Base-by-base conservation (phyloP, 2,329 filamentous ascomycete genomes). In the Zasmidium cellare region DNA sequence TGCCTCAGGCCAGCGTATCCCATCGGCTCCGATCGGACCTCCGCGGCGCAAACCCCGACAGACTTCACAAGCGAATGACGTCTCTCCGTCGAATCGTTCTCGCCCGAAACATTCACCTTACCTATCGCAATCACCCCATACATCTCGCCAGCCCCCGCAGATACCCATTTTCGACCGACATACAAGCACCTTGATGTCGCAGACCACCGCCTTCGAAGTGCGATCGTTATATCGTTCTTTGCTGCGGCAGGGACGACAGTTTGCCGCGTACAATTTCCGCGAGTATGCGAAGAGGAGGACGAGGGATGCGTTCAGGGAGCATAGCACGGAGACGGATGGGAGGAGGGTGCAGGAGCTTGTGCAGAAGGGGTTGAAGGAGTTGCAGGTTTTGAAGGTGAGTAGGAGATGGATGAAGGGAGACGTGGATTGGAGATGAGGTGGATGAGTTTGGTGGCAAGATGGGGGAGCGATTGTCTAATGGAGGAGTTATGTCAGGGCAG, bases 241-340 rank as follows among this genome's bases (percentile, higher is more conserved):
- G 69, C 82, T 97, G 70, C 89, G 92, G 68, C 89, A 94, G 75
- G 87, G 91, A 62, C 82, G 84, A 61, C 90, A 96, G 72, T 97
- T 99, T 76, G 85, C 91, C 62, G 86, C 89, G 67, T 99, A 97
- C 82, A 99, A 97, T 79, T 99, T 97, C 83, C 87, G 94, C 78
- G 93, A 97, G 75, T 99, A 99, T 77, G 92, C 94, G 54, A 89
- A 87, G 77, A 88, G 94, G 72, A 86, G 93, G 75, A 96, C 94
- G 73, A 85, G 84, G 74, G 94, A 97, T 80, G 88, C 91, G 3
- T 99, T 97, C 76, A 85, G 89, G 69, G 91, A 96, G 74, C 84
- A 96, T 75, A 83, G 85, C 75, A 73, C 76, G 56, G 88, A 91
- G 69, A 79, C 84, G 47, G 94, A 97, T 71, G 82, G 85, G 65